Conservation (phyloP, 805 yeast species). For the Candida chilensis region DNA sequence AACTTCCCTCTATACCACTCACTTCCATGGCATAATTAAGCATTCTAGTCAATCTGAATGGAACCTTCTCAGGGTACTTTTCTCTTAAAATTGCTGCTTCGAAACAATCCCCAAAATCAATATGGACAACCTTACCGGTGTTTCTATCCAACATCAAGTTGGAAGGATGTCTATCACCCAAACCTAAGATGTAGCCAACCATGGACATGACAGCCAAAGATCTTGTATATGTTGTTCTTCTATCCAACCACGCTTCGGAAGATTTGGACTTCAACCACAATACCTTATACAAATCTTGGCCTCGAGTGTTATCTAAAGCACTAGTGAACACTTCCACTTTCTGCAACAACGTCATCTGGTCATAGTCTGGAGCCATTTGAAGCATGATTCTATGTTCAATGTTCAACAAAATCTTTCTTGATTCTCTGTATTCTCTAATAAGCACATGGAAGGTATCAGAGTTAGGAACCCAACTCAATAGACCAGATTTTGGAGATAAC, state of each 20-base stretch:
- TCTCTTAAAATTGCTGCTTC: slow-evolving; percentile 96
- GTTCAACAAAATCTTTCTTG: slow-evolving; percentile 79
- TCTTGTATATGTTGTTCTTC: slow-evolving; percentile 92
- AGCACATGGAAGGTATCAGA: slow-evolving; percentile 94
- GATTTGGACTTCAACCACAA: slow-evolving; percentile 94
- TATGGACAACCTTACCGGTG: slow-evolving; percentile 93
- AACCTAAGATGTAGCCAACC: slow-evolving; percentile 94
- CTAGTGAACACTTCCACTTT: slow-evolving; percentile 96
- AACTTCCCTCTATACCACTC: slow-evolving; percentile 96
- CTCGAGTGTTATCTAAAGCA: slow-evolving; percentile 90
- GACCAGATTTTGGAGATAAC: slow-evolving; percentile 92
- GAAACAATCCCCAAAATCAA: slow-evolving; percentile 98
- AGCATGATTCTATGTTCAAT: slow-evolving; percentile 93
- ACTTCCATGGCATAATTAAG: slow-evolving; percentile 98
- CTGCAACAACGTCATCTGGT: slow-evolving; percentile 76
- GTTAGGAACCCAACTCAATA: slow-evolving; percentile 95
- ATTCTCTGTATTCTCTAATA: slow-evolving; percentile 87
- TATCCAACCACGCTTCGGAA: slow-evolving; percentile 95
- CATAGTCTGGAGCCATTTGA: slow-evolving; percentile 97
- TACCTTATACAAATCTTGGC: slow-evolving; percentile 92
- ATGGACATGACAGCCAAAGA: slow-evolving; percentile 98
- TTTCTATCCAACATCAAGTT: slow-evolving; percentile 90
- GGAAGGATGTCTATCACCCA: slow-evolving; percentile 97
- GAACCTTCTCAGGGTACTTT: slow-evolving; percentile 96
- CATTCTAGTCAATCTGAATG: slow-evolving; percentile 95